Percentiles rank a stretch among this genome's conserved stretches.
Conservation (phyloP, 2,329 filamentous ascomycete genomes). For the Bipolaris sorokiniana region DNA sequence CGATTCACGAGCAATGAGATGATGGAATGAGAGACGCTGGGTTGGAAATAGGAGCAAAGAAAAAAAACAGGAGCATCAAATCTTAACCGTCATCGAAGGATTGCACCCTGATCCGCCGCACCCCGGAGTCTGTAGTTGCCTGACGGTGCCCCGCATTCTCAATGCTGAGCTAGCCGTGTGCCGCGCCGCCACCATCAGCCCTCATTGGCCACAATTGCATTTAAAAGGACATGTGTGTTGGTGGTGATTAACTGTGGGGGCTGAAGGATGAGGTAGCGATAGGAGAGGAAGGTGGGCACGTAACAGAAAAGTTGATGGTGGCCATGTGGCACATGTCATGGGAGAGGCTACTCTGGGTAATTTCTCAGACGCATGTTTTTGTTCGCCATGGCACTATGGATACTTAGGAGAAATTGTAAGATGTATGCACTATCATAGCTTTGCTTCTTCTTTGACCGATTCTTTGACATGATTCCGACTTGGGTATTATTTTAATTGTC, state of each 20-base stretch:
- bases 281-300: background rate
- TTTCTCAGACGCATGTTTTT: background rate
- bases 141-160: background rate
- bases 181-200: background rate
- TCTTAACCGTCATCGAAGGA: background rate
- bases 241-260: background rate
- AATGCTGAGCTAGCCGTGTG: background rate
- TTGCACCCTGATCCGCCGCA: background rate
- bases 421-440: no score
- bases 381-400: background rate
- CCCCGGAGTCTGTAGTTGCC: background rate
- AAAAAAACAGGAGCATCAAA: background rate
- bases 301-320: background rate
- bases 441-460: no score
- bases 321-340: background rate
- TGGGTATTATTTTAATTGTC: no score
- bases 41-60: no score
- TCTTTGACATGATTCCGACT: no score
- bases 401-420: no score
- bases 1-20: background rate
- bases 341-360: no score
- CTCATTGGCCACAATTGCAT: background rate
- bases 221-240: background rate
- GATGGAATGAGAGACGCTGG: background rate
- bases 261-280: background rate